Percentiles rank a stretch among this genome's conserved stretches.
Evolutionary conservation across 352 stramenopile species (phyloP).

Genomic region (Elongisporangium undulatum): DNA sequence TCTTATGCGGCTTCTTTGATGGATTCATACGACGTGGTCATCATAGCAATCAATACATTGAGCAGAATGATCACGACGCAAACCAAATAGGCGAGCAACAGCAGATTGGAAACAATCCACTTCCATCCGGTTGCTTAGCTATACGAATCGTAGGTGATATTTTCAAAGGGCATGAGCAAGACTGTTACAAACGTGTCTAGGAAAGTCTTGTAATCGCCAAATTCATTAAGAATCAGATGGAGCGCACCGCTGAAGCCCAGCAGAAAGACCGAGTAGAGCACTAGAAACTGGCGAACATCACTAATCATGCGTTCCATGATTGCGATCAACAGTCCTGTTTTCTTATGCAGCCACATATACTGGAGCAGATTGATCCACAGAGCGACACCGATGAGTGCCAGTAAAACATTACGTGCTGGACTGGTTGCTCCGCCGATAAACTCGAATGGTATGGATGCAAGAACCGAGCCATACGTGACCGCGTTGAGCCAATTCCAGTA

Average conservation of each 20-base stretch:
- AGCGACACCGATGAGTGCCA: constrained; percentile 51
- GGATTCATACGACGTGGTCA: constrained; percentile 53
- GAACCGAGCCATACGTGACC: constrained; percentile 32
- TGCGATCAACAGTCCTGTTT: constrained; percentile 57
- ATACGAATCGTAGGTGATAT: constrained; percentile 50
- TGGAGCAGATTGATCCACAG: constrained; percentile 69
- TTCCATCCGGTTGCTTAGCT: constrained; percentile 24
- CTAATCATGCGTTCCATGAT: constrained; percentile 79
- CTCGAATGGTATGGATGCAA: constrained; percentile 50
- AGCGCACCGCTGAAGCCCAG: constrained; percentile 68
- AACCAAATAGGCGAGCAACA: constrained; percentile 53
- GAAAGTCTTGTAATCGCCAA: constrained; percentile 48
- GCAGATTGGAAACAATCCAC: constrained; percentile 40
- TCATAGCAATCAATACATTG: constrained; percentile 71
- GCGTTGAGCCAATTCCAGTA: constrained; percentile 63
- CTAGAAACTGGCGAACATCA: constrained; percentile 58
- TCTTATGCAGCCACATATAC: constrained; percentile 56
- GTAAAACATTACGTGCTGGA: constrained; percentile 38
- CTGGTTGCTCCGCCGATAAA: constrained; percentile 18
- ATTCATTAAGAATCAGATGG: constrained; percentile 53
- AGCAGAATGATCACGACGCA: constrained; percentile 53
- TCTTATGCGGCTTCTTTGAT: constrained; percentile 50
- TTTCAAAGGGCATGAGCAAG: constrained; percentile 68
- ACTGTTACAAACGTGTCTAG: constrained; percentile 61
- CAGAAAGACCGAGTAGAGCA: constrained; percentile 71